Conservation (phyloP, 108 stramenopile genomes). For the Conticribra weissflogii region DNA sequence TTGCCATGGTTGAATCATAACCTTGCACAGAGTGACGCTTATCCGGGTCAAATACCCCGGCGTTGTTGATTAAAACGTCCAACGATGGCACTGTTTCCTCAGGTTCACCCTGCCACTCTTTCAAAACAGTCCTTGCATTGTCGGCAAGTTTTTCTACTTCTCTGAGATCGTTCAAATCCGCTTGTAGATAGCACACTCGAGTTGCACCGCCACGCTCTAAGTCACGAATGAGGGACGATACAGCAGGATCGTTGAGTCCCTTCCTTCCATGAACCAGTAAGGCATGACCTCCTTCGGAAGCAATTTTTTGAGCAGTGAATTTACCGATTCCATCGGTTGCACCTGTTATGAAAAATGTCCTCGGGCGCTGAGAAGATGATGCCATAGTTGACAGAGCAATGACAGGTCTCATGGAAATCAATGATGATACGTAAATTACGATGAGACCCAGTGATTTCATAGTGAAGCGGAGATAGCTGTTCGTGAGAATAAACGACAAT, state of each 20-base stretch:
- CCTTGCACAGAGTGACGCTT: conserved; percentile 54
- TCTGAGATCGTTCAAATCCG: conserved; percentile 45
- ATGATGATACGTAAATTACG: too few relatives aligned
- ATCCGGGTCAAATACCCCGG: conserved; percentile 72
- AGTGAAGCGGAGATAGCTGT: too few relatives aligned
- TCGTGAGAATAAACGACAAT: too few relatives aligned
- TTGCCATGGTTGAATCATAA: conserved; percentile 72
- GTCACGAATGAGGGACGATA: conserved; percentile 27
- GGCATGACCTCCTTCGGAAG: conserved; percentile 24
- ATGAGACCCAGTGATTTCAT: too few relatives aligned
- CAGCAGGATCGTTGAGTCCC: conserved; percentile 9
- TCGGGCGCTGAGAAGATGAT: too few relatives aligned
- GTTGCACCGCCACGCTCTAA: conserved; percentile 34
- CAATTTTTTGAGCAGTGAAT: conserved; percentile 38
- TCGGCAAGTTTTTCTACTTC: conserved; percentile 35
- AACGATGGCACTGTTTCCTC: conserved; percentile 20
- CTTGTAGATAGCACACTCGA: conserved; percentile 35
- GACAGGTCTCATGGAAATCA: too few relatives aligned
- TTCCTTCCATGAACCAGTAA: conserved; percentile 44
- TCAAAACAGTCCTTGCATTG: conserved; percentile 3
- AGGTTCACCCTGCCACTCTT: conserved; percentile 10
- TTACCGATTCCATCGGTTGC: conserved; percentile 51
- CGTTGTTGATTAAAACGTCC: conserved; percentile 87
- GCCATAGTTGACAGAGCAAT: too few relatives aligned
- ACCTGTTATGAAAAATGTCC: conserved; percentile 49